These are phyloP conservation scores for Pseudocercospora macadamiae DNA, from an alignment of 2,329 filamentous ascomycete genomes.

Conservation along the genomic window DNA sequence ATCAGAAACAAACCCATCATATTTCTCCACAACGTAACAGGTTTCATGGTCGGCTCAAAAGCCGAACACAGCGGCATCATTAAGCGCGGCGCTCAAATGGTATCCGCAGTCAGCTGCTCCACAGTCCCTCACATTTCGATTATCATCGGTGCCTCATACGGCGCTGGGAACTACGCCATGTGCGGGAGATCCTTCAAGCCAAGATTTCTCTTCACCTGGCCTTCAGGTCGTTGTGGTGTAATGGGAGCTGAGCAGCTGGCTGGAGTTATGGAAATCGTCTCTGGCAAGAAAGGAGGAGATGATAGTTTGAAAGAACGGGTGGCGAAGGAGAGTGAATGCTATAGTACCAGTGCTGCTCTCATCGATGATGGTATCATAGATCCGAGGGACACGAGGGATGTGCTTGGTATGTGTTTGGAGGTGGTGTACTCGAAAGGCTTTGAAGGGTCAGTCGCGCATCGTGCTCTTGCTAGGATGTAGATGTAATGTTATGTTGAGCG, in stretches of 20 bases:
- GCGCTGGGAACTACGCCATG: constrained; percentile 54
- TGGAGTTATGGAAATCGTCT: constrained; percentile 11
- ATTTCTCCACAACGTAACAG: constrained; percentile 53
- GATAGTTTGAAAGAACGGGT: background rate
- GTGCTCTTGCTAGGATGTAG: background rate
- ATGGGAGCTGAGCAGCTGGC: constrained; percentile 19
- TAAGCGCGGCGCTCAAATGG: constrained; percentile 50
- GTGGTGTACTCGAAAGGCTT: background rate
- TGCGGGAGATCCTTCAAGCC: constrained; percentile 48
- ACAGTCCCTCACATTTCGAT: constrained; percentile 51
- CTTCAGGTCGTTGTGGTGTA: constrained; percentile 13
- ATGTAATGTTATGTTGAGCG: too few species aligned
- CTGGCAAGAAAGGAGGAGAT: background rate
- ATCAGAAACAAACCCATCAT: constrained; percentile 44
- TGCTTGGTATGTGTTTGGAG: background rate
- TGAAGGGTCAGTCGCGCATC: background rate
- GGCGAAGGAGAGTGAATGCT: background rate
- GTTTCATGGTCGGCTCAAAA: constrained; percentile 53
- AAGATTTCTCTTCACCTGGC: constrained; percentile 48
- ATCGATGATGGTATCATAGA: background rate
- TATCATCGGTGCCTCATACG: constrained; percentile 51
- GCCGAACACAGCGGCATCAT: constrained; percentile 51
- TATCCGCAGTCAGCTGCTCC: constrained; percentile 49
- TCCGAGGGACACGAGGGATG: background rate
- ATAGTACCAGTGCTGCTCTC: background rate